phyloP scores from a whole-genome alignment of 2,329 filamentous ascomycete species.

The Chaetomium sp. region DNA sequence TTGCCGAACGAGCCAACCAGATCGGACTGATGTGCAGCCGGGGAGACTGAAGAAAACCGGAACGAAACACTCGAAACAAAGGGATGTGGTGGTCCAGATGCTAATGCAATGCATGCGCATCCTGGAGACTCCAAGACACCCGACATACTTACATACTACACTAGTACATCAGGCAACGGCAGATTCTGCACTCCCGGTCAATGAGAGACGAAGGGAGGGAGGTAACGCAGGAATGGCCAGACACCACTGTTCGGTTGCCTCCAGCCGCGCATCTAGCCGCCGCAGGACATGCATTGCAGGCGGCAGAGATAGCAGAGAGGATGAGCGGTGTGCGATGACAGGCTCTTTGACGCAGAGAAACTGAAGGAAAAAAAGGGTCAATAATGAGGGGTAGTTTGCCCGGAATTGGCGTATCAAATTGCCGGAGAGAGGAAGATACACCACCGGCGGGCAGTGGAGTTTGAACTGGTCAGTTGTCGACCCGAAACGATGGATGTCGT shows the following conservation, averaged over 20 bases:
- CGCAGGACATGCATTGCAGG: constrained; percentile 7
- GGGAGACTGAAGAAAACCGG: no score
- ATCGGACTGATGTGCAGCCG: no score
- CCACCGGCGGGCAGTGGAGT: not conserved
- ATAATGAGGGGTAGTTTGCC: no score
- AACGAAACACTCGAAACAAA: not conserved
- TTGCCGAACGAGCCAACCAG: no score
- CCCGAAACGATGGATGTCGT: not conserved
- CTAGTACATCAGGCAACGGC: no score
- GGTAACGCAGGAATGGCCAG: no score
- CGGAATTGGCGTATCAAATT: constrained; percentile 5
- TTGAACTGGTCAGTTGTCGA: not conserved
- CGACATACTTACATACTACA: not conserved
- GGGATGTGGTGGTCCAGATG: constrained; percentile 3
- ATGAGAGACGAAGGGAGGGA: no score
- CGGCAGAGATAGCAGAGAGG: not conserved
- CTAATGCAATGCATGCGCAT: constrained; percentile 15
- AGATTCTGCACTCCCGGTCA: no score
- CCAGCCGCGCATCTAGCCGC: not conserved
- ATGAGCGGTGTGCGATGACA: constrained; percentile 5
- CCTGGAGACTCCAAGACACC: not conserved
- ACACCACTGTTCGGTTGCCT: not conserved
- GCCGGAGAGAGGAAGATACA: no score
- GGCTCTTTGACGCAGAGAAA: not conserved
- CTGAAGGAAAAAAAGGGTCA: not conserved